Percentiles rank a stretch among this genome's conserved stretches.
phyloP scores from a whole-genome alignment of 2,329 filamentous ascomycete genomes.

The Metarhizium anisopliae region DNA sequence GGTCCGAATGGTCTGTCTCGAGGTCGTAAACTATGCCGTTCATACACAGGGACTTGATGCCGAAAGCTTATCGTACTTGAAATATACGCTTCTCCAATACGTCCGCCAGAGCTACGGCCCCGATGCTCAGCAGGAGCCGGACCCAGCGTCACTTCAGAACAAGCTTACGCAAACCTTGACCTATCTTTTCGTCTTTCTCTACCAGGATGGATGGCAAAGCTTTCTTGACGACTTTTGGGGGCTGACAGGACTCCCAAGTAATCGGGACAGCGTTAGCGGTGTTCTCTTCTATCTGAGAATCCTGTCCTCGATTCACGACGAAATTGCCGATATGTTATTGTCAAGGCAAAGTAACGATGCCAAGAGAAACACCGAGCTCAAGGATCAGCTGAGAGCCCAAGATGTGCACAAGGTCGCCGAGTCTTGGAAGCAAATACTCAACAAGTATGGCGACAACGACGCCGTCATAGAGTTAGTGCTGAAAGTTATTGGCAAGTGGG shows the following conservation, averaged over 20 bases:
- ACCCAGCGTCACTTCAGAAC: conserved; percentile 78
- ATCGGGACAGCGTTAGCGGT: conserved; percentile 62
- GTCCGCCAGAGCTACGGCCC: conserved; percentile 65
- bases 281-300: conserved; percentile 84
- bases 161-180: conserved; percentile 95
- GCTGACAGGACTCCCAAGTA: conserved; percentile 57
- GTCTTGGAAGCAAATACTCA: conserved; percentile 87
- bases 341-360: conserved; percentile 68
- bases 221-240: conserved; percentile 87
- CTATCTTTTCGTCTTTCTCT: conserved; percentile 82
- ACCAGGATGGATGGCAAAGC: conserved; percentile 74
- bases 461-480: conserved; percentile 77
- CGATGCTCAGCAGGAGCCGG: conserved; percentile 48
- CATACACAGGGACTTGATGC: conserved; percentile 69
- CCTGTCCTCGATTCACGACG: conserved; percentile 84
- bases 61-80: conserved; percentile 64
- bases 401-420: conserved; percentile 82
- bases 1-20: conserved; percentile 79
- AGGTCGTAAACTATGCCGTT: conserved; percentile 87
- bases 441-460: conserved; percentile 65
- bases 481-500: conserved; percentile 91
- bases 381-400: conserved; percentile 77
- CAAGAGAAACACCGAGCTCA: conserved; percentile 80
- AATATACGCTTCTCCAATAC: conserved; percentile 75
- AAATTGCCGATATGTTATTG: conserved; percentile 89